phyloP scores from a whole-genome alignment of 1,284 basidiomycete species.

The Ustilago tritici region DNA sequence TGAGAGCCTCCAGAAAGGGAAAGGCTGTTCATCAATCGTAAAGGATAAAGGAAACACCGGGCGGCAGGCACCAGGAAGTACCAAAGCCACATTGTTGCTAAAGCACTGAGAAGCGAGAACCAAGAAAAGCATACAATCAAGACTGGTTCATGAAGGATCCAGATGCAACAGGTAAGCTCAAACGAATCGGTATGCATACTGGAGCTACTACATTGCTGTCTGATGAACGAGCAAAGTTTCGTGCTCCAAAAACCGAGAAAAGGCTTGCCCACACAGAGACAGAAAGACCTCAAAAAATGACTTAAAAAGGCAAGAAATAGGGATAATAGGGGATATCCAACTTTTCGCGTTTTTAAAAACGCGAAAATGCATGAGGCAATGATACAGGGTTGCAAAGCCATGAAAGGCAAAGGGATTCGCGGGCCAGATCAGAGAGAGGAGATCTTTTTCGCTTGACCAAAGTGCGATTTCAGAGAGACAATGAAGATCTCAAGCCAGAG shows the following conservation, averaged over 20 bases:
- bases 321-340: no score
- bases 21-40: not conserved
- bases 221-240: not conserved
- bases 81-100: constrained; percentile 6
- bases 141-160: constrained; percentile 17
- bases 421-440: not conserved
- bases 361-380: no score
- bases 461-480: constrained; percentile 4
- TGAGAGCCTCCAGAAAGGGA: not conserved
- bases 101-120: constrained; percentile 1
- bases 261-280: not conserved
- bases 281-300: not conserved
- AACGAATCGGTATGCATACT: constrained; percentile 16
- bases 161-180: constrained; percentile 6
- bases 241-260: not conserved
- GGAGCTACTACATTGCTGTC: not conserved
- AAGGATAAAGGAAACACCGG: constrained; percentile 12
- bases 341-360: no score
- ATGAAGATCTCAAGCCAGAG: constrained; percentile 16
- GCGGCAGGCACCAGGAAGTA: not conserved
- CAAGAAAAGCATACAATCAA: not conserved
- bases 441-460: constrained; percentile 12
- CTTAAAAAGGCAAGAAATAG: not conserved
- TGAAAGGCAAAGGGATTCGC: no score
- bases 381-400: no score